Base-by-base conservation (phyloP, 495 filamentous ascomycete species). In the Aspergillus heteromorphus region DNA sequence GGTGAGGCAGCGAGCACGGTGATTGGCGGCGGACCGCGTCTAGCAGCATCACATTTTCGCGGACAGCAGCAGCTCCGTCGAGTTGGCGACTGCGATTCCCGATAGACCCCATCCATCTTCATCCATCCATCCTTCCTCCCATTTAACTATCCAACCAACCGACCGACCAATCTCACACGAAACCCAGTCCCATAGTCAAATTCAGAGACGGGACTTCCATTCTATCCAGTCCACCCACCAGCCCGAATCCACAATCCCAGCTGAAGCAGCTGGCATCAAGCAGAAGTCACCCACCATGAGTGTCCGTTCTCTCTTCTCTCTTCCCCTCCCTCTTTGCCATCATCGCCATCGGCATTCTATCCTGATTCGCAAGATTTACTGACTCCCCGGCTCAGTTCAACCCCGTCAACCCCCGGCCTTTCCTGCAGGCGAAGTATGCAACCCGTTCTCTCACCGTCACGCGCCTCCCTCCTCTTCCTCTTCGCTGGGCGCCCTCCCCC, bases 321-420 rank as follows among this genome's bases (percentile, higher is more conserved):
- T 14, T 21, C 17, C 23, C 7, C 14, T 17, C n/a, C 13, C 19
- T n/a, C 16, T 38, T 13, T 20, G 21, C 25, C 13, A 30, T 47
- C 18, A 29, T 21, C 18, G 20, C 4, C 1, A 23, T 19, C 41
- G 36, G 40, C 14, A 6, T 21, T 11, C 31, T 45, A 47, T 49
- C 21, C 52, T 70, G 64, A 55, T 13, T 6, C 14, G 4, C 8
- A 29, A 6, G n/a, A 14, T 16, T 47, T 9, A 29, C 43, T 47
- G 61, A 48, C 47, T 45, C 0, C 17, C n/a, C 9, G 19, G 4
- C 23, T 16, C 52, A 89, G 83, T 87, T 92, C 71, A 83, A 90
- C 69, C 91, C 91, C 21, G 76, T 96, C 62, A 96, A 95, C 77
- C 91, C 91, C 54, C 87, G 89, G 65, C 91, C 91, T 3, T 88